Evolutionary conservation across 441 rosid species (phyloP), one percentile per base, ranked within the genome.

Genomic region (Aquilaria agallochum): DNA sequence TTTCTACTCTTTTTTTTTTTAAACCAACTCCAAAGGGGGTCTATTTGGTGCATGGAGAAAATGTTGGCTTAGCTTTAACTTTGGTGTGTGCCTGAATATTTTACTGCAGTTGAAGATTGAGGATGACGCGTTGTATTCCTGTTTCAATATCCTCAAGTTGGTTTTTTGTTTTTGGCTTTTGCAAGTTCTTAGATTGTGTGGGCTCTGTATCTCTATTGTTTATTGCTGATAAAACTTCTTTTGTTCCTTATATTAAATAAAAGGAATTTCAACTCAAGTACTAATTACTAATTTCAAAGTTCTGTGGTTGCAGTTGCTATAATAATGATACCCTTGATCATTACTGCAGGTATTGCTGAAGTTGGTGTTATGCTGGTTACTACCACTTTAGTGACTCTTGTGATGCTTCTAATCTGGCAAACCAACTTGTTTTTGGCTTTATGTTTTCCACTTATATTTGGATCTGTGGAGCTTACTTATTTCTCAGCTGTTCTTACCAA

Each of bases 301-400:
- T 40, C 45, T 2, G 5, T 8, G 9, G 45, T 40, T 40, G 45
- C 9, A 10, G 45, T 40, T 40, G 45, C 45, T 40, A 2, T 40
- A 40, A 7, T 40, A 40, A 40, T 10, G 27, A 20, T 20, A 4
- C 45, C 45, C 45, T 40, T 40, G 45, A 40, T 40, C 45, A 40
- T 40, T 10, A 40, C 45, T 72, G 68, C 82, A 89, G 99, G 99
- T 67, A 94, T 94, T 69, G 99, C 99, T 31, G 99, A 91, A 76
- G 97, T 94, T 48, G 97, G 89, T 56, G 99, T 94, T 52, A 94
- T 94, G 99, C 61, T 94, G 34, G 99, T 94, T 55, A 87, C 86
- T 74, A 94, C 97, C 34, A 58, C 72, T 5, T 76, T 94, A 63
- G 97, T 94, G 65, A 94, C 96, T 6, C 75, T 94, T n/a, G 99